Conservation (phyloP, 352 stramenopile species). For the Pythium chondricola region DNA sequence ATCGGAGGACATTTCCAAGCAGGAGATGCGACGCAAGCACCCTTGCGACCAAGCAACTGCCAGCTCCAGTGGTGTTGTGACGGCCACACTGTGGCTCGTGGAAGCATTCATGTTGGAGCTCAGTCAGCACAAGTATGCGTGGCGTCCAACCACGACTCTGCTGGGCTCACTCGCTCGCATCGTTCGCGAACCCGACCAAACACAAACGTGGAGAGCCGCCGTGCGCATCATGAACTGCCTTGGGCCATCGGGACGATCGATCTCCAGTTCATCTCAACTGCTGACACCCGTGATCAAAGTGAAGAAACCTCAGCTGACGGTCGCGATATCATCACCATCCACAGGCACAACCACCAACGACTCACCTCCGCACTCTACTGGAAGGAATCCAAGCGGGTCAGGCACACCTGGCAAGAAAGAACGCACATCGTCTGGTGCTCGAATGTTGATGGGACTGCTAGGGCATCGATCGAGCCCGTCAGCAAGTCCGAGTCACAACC, state of each 20-base stretch:
- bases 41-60: conserved; percentile 15
- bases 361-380: neutral
- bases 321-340: neutral
- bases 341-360: neutral
- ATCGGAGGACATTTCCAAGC: conserved; percentile 7
- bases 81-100: conserved; percentile 25
- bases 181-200: conserved; percentile 25
- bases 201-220: conserved; percentile 30
- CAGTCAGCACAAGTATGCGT: conserved; percentile 9
- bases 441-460: conserved; percentile 19
- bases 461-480: conserved; percentile 2
- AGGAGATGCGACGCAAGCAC: conserved; percentile 2
- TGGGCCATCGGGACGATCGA: conserved; percentile 8
- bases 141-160: conserved; percentile 28
- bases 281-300: neutral
- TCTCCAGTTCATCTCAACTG: neutral
- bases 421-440: neutral
- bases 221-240: conserved; percentile 39
- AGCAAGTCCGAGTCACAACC: conserved; percentile 7
- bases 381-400: neutral
- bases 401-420: conserved; percentile 10
- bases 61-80: conserved; percentile 23
- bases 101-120: conserved; percentile 40
- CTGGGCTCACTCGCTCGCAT: conserved; percentile 30
- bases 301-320: conserved; percentile 3